Evolutionary conservation across 2,329 filamentous ascomycete genomes (phyloP).

Genomic region (Rhynchosporium agropyri): DNA sequence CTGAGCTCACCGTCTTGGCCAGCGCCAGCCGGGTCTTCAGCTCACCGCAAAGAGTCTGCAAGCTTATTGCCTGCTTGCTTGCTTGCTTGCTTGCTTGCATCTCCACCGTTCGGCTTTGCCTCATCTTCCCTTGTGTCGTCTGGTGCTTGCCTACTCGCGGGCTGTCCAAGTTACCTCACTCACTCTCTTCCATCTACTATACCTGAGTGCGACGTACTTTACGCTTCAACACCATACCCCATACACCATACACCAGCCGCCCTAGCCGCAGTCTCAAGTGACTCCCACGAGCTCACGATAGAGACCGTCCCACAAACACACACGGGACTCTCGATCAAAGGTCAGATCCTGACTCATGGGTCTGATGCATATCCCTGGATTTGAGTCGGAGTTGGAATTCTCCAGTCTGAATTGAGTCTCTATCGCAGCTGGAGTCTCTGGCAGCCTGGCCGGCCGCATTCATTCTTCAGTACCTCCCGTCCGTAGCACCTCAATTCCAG

Average conservation of each 20-base stretch:
- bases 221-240: no score
- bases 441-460: neutral
- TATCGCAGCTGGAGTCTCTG: neutral
- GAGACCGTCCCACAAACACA: neutral
- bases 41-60: conserved; percentile 10
- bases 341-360: neutral
- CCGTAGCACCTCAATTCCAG: neutral
- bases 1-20: neutral
- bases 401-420: neutral
- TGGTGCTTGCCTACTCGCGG: conserved; percentile 1
- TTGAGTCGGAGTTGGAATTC: no score
- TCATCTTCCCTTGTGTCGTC: neutral
- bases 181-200: neutral
- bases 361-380: neutral
- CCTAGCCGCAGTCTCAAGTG: conserved; percentile 8
- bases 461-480: no score
- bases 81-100: neutral
- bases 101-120: neutral
- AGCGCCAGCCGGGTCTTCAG: no score
- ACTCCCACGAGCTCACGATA: neutral
- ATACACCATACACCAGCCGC: conserved; percentile 1
- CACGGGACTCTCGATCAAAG: neutral
- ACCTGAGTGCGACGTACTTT: no score
- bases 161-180: neutral
- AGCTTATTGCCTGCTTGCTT: neutral